phyloP scores from a whole-genome alignment of 2,329 filamentous ascomycete genomes.

The Epichloe sp. region DNA sequence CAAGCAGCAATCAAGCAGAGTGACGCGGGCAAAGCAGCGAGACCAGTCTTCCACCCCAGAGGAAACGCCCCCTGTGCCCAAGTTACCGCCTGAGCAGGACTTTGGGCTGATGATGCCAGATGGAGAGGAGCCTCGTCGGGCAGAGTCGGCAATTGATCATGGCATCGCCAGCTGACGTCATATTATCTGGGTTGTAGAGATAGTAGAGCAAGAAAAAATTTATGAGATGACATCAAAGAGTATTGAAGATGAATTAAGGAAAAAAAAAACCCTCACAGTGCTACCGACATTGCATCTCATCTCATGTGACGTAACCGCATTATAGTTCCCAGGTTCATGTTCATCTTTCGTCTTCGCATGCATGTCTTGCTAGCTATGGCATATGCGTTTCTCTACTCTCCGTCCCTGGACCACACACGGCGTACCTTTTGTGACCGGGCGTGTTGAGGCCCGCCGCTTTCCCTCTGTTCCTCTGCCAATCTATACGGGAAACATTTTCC shows the following conservation, averaged over 20 bases:
- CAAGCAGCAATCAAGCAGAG: constrained; percentile 44
- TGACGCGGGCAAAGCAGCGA: constrained; percentile 33
- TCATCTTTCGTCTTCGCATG: no score
- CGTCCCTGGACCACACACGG: neutral
- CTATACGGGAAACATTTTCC: constrained; percentile 36
- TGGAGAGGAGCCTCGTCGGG: constrained; percentile 30
- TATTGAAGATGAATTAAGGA: neutral
- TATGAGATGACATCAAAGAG: neutral
- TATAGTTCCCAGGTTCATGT: no score
- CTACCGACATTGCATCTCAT: no score
- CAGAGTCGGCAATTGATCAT: constrained; percentile 15
- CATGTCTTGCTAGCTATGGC: neutral
- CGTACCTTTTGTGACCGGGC: neutral
- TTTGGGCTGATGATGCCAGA: constrained; percentile 39
- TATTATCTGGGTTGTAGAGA: neutral
- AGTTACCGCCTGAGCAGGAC: constrained; percentile 31
- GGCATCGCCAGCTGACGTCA: constrained; percentile 1
- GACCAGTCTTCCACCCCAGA: constrained; percentile 7
- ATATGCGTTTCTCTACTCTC: neutral
- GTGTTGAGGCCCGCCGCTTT: neutral
- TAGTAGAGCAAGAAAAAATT: neutral
- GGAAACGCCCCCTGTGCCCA: constrained; percentile 28
- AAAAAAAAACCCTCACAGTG: neutral
- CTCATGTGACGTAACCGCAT: no score
- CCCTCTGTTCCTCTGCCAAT: neutral